Evolutionary conservation across 2,329 filamentous ascomycete genomes (phyloP), one percentile per base, ranked within the genome.

Genomic region (Cladophialophora carrionii): DNA sequence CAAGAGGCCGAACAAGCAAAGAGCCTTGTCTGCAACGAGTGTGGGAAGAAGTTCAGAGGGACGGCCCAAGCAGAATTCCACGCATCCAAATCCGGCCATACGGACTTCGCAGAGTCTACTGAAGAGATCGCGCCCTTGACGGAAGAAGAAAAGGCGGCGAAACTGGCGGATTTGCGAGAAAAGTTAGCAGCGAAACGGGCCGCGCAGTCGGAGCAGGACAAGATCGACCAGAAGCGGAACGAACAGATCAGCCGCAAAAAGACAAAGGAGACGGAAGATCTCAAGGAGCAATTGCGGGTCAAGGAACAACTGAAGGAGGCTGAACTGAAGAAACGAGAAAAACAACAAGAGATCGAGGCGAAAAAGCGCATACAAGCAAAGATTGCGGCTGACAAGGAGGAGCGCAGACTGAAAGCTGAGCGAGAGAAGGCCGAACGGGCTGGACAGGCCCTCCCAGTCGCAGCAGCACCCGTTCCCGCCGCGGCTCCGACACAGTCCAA

Each of bases 271-370:
- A 84, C 85, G 0, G 91, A 97, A 72, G 92, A 96, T 68, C 82
- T 89, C 65, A 97, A 96, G 80, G 95, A 99, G 76, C 90, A 96
- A 68, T 83, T 98, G 22, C 83, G 88, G 72, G 89, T 88, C 73
- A 95, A 96, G 76, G 91, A 98, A 80, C 91, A 92, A 75, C 86
- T 97, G 75, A 96, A 97, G 78, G 92, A 96, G 72, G 93, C 92
- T 0, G 88, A 88, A 59, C 86, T 87, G 73, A 97, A 97, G 82
- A 88, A 89, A 61, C 86, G 89, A 73, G 95, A 99, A 81, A 97
- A 97, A 81, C 81, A 86, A 49, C 91, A 90, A 17, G 95, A 98
- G 60, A 77, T 89, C 8, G 91, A 92, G 51, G 94, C 92, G 10
- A 95, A 94, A 82, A 91, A 89, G 78, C 87, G 90, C 41, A 94